Conservation (phyloP, 108 stramenopile genomes). For the Epithemia pelagica region DNA sequence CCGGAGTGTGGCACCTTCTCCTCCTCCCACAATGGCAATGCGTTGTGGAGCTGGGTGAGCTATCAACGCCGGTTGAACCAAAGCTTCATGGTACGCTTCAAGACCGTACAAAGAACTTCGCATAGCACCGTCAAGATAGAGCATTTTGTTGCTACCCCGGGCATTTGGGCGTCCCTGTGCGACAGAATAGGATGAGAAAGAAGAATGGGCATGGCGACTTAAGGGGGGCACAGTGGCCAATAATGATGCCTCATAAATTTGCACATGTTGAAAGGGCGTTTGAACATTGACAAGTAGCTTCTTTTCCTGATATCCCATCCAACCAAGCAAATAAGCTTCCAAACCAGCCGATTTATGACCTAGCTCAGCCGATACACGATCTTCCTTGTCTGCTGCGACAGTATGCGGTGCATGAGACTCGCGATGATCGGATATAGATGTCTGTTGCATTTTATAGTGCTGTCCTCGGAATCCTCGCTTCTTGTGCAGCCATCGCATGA, state of each 20-base stretch:
- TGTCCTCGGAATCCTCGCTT: slow-evolving; percentile 46
- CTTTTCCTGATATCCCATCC: slow-evolving; percentile 28
- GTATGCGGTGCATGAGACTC: too few relatives aligned
- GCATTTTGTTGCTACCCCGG: slow-evolving; percentile 37
- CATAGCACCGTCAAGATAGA: slow-evolving; percentile 67
- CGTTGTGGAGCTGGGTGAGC: slow-evolving; percentile 75
- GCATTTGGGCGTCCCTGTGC: neutral
- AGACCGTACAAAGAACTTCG: slow-evolving; percentile 58
- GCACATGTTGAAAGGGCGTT: slow-evolving; percentile 37
- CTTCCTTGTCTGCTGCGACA: too few relatives aligned
- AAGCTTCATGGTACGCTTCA: slow-evolving; percentile 84
- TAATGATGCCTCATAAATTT: slow-evolving; percentile 68
- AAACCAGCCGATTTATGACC: neutral
- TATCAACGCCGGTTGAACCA: slow-evolving; percentile 93
- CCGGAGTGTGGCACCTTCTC: slow-evolving; percentile 91
- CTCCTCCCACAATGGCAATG: slow-evolving; percentile 89
- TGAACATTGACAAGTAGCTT: slow-evolving; percentile 51
- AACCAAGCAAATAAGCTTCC: slow-evolving; percentile 1
- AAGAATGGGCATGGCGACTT: slow-evolving; percentile 37
- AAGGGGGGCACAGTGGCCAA: slow-evolving; percentile 61
- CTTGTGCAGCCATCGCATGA: slow-evolving; percentile 55
- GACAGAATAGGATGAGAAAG: slow-evolving; percentile 17
- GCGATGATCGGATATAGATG: too few relatives aligned
- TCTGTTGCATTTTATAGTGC: too few relatives aligned
- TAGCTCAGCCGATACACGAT: slow-evolving; percentile 1